These are phyloP conservation scores for Yamadazyma kitorensis DNA, from an alignment of 805 yeast species.

Conservation along the genomic window DNA sequence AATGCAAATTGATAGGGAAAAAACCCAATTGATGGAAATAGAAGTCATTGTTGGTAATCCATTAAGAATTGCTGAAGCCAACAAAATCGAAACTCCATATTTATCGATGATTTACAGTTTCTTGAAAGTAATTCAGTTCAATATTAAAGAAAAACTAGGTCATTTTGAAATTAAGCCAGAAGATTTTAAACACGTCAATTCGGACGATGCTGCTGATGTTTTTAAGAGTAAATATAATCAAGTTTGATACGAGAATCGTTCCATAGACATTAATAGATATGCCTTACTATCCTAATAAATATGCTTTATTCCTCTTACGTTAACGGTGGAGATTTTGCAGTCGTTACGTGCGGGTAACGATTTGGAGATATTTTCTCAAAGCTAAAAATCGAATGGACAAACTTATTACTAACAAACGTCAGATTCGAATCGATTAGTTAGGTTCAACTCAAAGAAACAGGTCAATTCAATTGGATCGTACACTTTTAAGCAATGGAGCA, in stretches of 20 bases:
- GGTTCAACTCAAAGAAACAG: no score
- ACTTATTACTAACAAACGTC: no score
- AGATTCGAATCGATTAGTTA: no score
- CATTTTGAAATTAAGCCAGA: constrained; percentile 20
- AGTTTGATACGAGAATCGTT: no score
- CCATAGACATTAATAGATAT: no score
- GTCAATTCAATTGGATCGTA: no score
- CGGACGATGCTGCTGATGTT: constrained; percentile 18
- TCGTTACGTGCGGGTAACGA: no score
- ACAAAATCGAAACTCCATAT: constrained; percentile 52
- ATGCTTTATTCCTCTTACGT: no score
- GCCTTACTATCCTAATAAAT: no score
- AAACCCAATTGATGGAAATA: constrained; percentile 36
- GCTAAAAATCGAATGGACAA: no score
- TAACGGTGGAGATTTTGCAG: no score
- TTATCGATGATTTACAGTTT: constrained; percentile 57
- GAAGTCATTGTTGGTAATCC: constrained; percentile 42
- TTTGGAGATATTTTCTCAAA: no score
- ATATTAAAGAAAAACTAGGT: constrained; percentile 57
- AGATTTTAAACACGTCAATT: constrained; percentile 16
- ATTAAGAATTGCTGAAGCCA: constrained; percentile 34
- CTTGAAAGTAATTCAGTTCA: constrained; percentile 59
- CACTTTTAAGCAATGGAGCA: constrained; percentile 67
- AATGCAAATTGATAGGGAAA: constrained; percentile 38
- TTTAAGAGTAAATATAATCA: constrained; percentile 2